A percentile compares a stretch with the other conserved stretches of the same genome.
phyloP scores from a whole-genome alignment of 176 grass and related monocot species.

The Tillandsia fasciculata region DNA sequence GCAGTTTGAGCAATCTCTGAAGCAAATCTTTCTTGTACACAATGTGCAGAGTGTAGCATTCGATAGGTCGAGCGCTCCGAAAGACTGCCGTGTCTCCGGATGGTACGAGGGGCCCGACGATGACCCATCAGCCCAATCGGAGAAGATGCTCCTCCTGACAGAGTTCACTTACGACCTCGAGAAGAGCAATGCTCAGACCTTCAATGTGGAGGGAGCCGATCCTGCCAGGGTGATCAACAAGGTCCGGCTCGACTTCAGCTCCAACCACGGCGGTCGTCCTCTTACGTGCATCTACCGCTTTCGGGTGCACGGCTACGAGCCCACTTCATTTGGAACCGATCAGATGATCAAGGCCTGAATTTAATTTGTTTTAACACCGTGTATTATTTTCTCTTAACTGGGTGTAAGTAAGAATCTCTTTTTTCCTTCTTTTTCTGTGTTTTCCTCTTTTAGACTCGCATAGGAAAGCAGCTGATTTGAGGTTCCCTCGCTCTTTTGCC shows the following conservation, averaged over 20 bases:
- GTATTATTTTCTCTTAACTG: no score
- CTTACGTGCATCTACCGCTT: conserved; percentile 90
- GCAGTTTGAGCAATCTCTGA: neutral
- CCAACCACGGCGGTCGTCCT: conserved; percentile 55
- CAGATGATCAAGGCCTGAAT: no score
- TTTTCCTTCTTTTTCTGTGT: no score
- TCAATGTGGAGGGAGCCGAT: conserved; percentile 29
- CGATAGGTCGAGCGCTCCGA: conserved; percentile 68
- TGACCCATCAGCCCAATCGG: conserved; percentile 22
- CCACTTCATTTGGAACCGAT: conserved; percentile 9
- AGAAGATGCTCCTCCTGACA: conserved; percentile 18
- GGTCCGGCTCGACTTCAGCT: conserved; percentile 47
- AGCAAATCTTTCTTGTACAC: neutral
- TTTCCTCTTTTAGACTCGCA: no score
- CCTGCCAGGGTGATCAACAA: conserved; percentile 34
- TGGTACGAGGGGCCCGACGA: conserved; percentile 41
- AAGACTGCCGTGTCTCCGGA: conserved; percentile 53
- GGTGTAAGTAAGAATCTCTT: no score
- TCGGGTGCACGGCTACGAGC: conserved; percentile 73
- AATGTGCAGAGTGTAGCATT: conserved; percentile 76
- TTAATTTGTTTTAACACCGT: no score
- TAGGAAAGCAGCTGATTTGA: no score
- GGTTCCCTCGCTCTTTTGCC: no score
- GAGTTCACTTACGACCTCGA: conserved; percentile 64
- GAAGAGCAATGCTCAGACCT: conserved; percentile 72